Base-by-base conservation (phyloP, 164 flowering plant species). In the Liriodendron chinense region DNA sequence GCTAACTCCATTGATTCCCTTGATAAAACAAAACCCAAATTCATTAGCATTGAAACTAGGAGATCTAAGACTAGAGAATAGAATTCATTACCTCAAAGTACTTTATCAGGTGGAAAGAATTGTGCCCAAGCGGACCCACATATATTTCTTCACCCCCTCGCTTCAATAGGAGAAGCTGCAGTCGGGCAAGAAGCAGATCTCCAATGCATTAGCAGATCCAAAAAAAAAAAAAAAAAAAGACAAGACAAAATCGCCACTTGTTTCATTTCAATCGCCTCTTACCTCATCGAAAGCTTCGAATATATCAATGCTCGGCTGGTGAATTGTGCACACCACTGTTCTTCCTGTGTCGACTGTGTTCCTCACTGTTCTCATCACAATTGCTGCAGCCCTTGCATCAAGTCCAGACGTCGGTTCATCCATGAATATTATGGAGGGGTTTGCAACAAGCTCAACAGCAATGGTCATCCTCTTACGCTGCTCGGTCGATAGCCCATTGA, bases 321-420 rank as follows among this genome's bases (percentile, higher is more conserved):
- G 88, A 67, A 86, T 86, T 43, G 88, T 86, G 77, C 88, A 86
- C 23, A 86, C 84, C 1, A 86, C 86, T 8, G 88, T 84, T 76
- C 88, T 81, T 71, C 88, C 88, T 1, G 88, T 84, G 76, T 86
- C 84, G 6, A 83, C 87, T 0, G 83, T 85, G 71, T 81, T 85
- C 74, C 89, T 80, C 9, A 87, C 86, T 1, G 87, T 77, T 77
- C 89, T 83, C 89, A 87, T 87, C 70, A 87, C 89, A 79, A 87
- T 85, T 43, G 89, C 87, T 25, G 89, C 87, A 9, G 89, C 89
- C 79, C 89, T 80, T 28, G 89, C 87, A 87, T 85, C 89, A 14
- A 87, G 82, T 22, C 89, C 87, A 13, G 89, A 87, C n/a, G 89
- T 87, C 70, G 89, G 89, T 26, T 87, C 89, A 75, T 87, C 87